These are phyloP conservation scores for Tolypocladium capitatum DNA, from an alignment of 2,329 filamentous ascomycete species.

Conservation along the genomic window DNA sequence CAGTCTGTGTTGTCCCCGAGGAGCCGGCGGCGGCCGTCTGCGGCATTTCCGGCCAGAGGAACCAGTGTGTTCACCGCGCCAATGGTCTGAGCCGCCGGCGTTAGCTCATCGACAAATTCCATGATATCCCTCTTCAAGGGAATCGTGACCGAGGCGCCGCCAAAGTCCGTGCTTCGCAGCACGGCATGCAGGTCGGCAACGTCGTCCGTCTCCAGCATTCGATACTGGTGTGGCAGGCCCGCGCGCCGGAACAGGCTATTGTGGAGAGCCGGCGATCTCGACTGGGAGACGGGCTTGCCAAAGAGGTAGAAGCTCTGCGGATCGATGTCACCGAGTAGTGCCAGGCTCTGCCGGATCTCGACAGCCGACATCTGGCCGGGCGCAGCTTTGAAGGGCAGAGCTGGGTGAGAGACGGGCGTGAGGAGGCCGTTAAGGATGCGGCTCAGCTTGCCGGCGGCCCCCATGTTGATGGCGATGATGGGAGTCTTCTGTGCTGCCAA, in stretches of 20 bases:
- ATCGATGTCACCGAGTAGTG: constrained; percentile 66
- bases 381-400: constrained; percentile 82
- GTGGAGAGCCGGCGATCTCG: constrained; percentile 78
- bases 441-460: constrained; percentile 71
- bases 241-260: constrained; percentile 66
- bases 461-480: constrained; percentile 95
- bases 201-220: constrained; percentile 58
- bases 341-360: constrained; percentile 70
- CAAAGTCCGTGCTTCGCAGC: constrained; percentile 63
- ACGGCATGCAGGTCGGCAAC: constrained; percentile 47
- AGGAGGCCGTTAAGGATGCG: constrained; percentile 85
- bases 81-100: constrained; percentile 66
- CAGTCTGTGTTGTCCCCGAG: constrained; percentile 93
- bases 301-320: constrained; percentile 74
- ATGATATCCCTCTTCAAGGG: constrained; percentile 87
- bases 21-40: constrained; percentile 38
- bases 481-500: constrained; percentile 61
- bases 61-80: constrained; percentile 94
- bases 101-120: constrained; percentile 64
- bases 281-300: constrained; percentile 70
- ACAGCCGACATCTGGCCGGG: constrained; percentile 84
- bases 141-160: constrained; percentile 90
- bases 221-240: constrained; percentile 79
- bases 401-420: constrained; percentile 84
- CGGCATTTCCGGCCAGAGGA: constrained; percentile 29